These are phyloP conservation scores for Leucogyrophana mollusca DNA, from an alignment of 768 basidiomycete genomes.

Conservation along the genomic window DNA sequence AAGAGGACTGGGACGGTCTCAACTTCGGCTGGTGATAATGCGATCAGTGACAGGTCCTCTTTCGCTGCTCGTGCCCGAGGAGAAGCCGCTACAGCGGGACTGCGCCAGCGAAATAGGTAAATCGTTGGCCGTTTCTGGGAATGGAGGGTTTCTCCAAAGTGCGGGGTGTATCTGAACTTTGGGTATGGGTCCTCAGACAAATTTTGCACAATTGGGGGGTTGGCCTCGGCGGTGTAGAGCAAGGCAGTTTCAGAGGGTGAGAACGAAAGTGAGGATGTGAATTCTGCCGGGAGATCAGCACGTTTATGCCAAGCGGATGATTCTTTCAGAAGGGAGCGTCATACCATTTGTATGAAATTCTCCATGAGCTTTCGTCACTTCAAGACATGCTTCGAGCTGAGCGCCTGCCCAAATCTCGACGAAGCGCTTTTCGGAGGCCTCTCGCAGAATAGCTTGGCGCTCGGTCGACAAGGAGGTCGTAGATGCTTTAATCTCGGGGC, in stretches of 20 bases:
- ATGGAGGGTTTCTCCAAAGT: conserved; percentile 54
- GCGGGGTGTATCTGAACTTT: conserved; percentile 50
- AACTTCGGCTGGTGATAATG: not conserved
- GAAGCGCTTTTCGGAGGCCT: conserved; percentile 34
- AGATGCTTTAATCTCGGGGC: conserved; percentile 33
- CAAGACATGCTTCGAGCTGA: conserved; percentile 36
- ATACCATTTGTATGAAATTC: conserved; percentile 57
- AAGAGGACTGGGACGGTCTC: conserved; percentile 32
- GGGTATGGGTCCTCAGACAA: conserved; percentile 16
- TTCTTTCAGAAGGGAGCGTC: conserved; percentile 8
- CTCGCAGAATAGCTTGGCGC: conserved; percentile 42
- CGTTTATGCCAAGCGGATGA: too few species aligned
- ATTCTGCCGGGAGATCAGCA: conserved; percentile 32
- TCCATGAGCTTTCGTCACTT: conserved; percentile 51
- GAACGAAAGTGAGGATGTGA: conserved; percentile 47
- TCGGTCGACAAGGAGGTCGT: conserved; percentile 35
- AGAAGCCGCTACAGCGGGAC: conserved; percentile 4
- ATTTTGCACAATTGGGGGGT: too few species aligned
- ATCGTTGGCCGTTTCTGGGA: conserved; percentile 46
- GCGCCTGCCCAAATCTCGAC: conserved; percentile 54
- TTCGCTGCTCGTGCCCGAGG: conserved; percentile 10
- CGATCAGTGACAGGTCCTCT: conserved; percentile 3
- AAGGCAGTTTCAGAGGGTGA: conserved; percentile 45
- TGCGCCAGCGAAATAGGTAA: conserved; percentile 48
- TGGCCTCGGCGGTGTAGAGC: conserved; percentile 53